Evolutionary conservation across 2,329 filamentous ascomycete genomes (phyloP).

Genomic region (Trichoderma breve): DNA sequence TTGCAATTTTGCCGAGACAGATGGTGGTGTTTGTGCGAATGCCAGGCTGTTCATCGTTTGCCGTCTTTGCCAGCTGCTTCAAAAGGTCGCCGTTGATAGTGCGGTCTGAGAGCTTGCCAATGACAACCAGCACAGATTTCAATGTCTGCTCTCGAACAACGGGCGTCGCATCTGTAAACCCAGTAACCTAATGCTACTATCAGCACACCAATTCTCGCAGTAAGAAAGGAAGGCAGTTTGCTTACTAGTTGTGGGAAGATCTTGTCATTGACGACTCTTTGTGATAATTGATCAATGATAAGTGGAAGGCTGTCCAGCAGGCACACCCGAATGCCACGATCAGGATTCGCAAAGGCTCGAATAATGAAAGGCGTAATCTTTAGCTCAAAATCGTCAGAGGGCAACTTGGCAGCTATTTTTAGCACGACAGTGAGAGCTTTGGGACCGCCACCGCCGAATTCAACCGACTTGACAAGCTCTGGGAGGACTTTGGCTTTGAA

Average conservation of each 20-base stretch:
- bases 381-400: conserved; percentile 83
- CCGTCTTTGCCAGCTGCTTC: conserved; percentile 87
- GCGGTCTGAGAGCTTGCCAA: conserved; percentile 86
- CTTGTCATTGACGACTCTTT: conserved; percentile 90
- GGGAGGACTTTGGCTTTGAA: conserved; percentile 97
- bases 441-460: conserved; percentile 92
- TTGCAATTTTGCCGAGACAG: conserved; percentile 92
- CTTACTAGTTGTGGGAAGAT: conserved; percentile 88
- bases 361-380: conserved; percentile 84
- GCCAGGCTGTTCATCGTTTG: conserved; percentile 95
- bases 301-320: conserved; percentile 81
- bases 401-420: conserved; percentile 84
- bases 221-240: too few species aligned
- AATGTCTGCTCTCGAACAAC: conserved; percentile 93
- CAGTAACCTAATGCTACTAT: conserved; percentile 64
- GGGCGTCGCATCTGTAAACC: conserved; percentile 88
- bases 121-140: conserved; percentile 85
- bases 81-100: conserved; percentile 91
- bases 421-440: conserved; percentile 86
- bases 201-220: conserved; percentile 23
- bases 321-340: conserved; percentile 87
- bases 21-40: conserved; percentile 98
- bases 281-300: conserved; percentile 88
- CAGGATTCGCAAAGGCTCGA: conserved; percentile 83
- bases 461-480: conserved; percentile 96